phyloP scores from a whole-genome alignment of 2,329 filamentous ascomycete species.

The Fusarium pseudograminearum region DNA sequence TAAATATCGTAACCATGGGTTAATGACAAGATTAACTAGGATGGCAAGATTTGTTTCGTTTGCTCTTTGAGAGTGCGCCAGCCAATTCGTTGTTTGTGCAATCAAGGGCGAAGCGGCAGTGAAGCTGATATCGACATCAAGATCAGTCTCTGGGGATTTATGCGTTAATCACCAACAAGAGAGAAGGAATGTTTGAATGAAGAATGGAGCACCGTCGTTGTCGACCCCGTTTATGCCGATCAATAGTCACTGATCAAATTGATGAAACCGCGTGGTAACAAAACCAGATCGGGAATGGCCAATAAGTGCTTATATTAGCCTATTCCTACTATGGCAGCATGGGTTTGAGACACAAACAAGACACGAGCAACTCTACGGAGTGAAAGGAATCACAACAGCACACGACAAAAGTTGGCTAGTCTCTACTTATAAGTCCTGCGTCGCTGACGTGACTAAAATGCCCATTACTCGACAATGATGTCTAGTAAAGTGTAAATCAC shows the following conservation, averaged over 20 bases:
- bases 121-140: not conserved
- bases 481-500: slow-evolving; percentile 25
- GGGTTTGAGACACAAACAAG: slow-evolving; percentile 29
- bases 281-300: slow-evolving; percentile 15
- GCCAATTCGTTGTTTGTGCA: not conserved
- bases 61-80: not conserved
- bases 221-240: slow-evolving; percentile 14
- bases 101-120: not conserved
- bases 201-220: slow-evolving; percentile 6
- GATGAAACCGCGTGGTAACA: slow-evolving; percentile 16
- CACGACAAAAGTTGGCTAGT: not conserved
- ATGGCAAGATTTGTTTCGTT: not conserved
- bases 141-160: not conserved
- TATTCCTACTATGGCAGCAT: slow-evolving; percentile 4
- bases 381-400: slow-evolving; percentile 1
- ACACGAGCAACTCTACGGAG: slow-evolving; percentile 1
- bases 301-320: slow-evolving; percentile 19
- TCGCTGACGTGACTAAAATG: slow-evolving; percentile 8
- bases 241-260: slow-evolving; percentile 14
- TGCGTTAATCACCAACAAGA: not conserved
- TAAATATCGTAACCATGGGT: slow-evolving; percentile 15
- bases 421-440: slow-evolving; percentile 1
- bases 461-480: slow-evolving; percentile 23
- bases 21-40: slow-evolving; percentile 5
- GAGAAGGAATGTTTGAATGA: not conserved